phyloP scores from a whole-genome alignment of 257 asterid species.

The Striga asiatica region DNA sequence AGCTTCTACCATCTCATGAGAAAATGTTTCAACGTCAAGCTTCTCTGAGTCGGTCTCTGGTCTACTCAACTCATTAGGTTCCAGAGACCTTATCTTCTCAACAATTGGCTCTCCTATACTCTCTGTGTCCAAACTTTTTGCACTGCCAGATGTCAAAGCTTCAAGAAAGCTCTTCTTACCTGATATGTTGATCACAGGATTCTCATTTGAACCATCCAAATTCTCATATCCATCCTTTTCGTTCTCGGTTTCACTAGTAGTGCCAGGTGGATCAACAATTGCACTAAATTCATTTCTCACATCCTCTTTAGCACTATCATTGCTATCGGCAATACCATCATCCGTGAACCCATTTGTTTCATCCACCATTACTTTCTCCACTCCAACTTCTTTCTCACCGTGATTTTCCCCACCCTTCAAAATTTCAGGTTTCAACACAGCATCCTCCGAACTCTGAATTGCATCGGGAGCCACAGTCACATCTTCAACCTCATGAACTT shows the following conservation, averaged over 20 bases:
- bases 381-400: conserved; percentile 16
- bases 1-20: conserved; percentile 12
- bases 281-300: conserved; percentile 22
- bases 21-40: conserved; percentile 11
- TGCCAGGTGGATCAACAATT: conserved; percentile 17
- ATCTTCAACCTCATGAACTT: conserved; percentile 29
- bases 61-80: conserved; percentile 22
- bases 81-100: conserved; percentile 24
- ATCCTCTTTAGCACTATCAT: conserved; percentile 19
- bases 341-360: conserved; percentile 22
- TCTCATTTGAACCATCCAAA: conserved; percentile 16
- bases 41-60: conserved; percentile 23
- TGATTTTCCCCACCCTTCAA: conserved; percentile 8
- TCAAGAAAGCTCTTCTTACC: conserved; percentile 24
- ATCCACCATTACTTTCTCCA: conserved; percentile 14
- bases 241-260: conserved; percentile 24
- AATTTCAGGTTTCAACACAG: conserved; percentile 17
- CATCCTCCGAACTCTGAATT: conserved; percentile 17
- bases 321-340: conserved; percentile 9
- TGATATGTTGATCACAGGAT: conserved; percentile 25
- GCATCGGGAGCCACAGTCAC: conserved; percentile 23
- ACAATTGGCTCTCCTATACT: conserved; percentile 16
- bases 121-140: conserved; percentile 17
- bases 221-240: conserved; percentile 18
- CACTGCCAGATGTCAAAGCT: conserved; percentile 22